Conservation (phyloP, 1,284 basidiomycete genomes). For the Heliocybe sulcata region DNA sequence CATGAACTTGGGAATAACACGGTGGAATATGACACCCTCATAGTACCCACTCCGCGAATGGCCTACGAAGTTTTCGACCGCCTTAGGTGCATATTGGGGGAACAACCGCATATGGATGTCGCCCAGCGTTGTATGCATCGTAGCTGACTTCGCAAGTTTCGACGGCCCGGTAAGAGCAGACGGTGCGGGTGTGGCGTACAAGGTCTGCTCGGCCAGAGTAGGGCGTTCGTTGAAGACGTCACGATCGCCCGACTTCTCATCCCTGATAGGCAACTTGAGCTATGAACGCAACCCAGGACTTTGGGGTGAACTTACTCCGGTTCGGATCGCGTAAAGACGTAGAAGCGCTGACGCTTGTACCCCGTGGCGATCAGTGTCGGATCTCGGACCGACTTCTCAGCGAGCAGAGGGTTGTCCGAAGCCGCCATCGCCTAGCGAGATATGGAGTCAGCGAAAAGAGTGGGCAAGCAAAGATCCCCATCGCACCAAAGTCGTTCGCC, state of each 20-base stretch:
- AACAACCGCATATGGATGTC: constrained; percentile 92
- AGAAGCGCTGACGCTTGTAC: constrained; percentile 92
- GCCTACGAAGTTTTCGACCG: constrained; percentile 97
- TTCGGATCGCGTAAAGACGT: constrained; percentile 90
- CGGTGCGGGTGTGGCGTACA: constrained; percentile 72
- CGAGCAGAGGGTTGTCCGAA: constrained; percentile 90
- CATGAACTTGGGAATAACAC: constrained; percentile 99
- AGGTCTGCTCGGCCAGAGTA: constrained; percentile 92
- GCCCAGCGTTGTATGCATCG: constrained; percentile 93
- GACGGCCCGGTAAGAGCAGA: constrained; percentile 48
- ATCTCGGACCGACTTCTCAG: constrained; percentile 77
- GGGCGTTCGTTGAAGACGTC: constrained; percentile 99
- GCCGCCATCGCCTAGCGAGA: constrained; percentile 81
- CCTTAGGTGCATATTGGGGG: constrained; percentile 87
- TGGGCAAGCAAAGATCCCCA: not conserved
- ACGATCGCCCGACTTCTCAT: constrained; percentile 82
- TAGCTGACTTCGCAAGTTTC: constrained; percentile 68
- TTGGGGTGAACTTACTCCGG: constrained; percentile 62
- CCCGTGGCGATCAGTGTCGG: constrained; percentile 93
- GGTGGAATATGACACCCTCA: constrained; percentile 94
- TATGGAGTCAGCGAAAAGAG: constrained; percentile 1
- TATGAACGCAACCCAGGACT: constrained; percentile 3
- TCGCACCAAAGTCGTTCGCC: constrained; percentile 68
- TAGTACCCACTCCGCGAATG: constrained; percentile 91
- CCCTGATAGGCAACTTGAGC: constrained; percentile 37